These are phyloP conservation scores for Teratosphaeria destructans DNA, from an alignment of 2,329 filamentous ascomycete species.

Conservation along the genomic window DNA sequence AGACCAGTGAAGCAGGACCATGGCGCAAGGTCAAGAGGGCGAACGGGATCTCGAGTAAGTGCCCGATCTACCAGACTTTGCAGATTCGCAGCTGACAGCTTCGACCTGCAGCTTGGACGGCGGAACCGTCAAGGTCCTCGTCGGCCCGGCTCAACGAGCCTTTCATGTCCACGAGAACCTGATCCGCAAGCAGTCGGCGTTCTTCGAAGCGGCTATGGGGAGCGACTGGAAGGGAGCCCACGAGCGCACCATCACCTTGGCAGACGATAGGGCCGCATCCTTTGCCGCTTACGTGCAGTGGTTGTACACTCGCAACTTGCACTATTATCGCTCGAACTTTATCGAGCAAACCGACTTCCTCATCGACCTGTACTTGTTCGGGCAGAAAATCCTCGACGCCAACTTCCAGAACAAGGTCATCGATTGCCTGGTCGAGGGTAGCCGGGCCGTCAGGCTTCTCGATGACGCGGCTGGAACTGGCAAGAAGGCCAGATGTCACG, in stretches of 20 bases:
- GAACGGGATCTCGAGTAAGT: neutral
- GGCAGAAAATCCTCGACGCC: neutral
- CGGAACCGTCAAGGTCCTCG: neutral
- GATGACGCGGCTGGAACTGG: neutral
- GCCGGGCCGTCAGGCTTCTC: neutral
- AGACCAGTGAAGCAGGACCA: neutral
- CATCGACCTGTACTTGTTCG: neutral
- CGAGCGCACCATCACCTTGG: slow-evolving; percentile 4
- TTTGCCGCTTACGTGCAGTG: slow-evolving; percentile 10
- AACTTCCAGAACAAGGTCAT: neutral
- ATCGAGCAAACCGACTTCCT: neutral
- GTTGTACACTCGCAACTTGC: slow-evolving; percentile 5
- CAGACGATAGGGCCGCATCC: slow-evolving; percentile 1
- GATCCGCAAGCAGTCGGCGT: slow-evolving; percentile 2
- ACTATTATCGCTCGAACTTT: no score
- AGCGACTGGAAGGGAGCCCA: slow-evolving; percentile 7
- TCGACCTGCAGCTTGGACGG: neutral
- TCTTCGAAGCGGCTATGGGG: slow-evolving; percentile 5
- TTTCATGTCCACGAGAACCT: slow-evolving; percentile 1
- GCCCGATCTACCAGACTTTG: neutral
- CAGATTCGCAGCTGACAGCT: neutral
- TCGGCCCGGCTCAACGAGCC: neutral
- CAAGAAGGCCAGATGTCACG: neutral
- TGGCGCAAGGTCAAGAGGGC: neutral
- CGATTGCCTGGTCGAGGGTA: neutral